Percentiles rank a stretch among this genome's conserved stretches.
phyloP scores from a whole-genome alignment of 495 filamentous ascomycete genomes.

The Neurospora sp. region DNA sequence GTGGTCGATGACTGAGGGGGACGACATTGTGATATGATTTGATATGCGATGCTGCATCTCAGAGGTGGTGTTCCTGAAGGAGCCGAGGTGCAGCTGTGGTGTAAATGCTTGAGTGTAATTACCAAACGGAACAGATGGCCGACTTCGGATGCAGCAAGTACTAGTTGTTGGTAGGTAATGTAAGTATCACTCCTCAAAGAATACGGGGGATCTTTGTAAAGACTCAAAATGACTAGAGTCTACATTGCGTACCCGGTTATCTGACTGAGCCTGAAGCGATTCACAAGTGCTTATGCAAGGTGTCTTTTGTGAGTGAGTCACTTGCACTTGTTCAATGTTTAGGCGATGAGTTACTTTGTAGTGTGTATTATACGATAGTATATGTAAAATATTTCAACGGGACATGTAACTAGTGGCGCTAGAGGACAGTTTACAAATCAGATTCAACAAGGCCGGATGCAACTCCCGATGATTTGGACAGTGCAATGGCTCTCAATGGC shows the following conservation, averaged over 20 bases:
- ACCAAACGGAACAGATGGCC: not conserved
- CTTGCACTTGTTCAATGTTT: not conserved
- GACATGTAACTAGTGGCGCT: not conserved
- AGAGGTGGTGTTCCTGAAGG: not conserved
- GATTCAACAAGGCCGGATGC: not conserved
- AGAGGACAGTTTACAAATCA: not conserved
- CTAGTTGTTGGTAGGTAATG: not conserved
- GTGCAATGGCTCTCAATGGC: not conserved
- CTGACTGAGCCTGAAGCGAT: not conserved
- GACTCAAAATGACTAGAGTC: not conserved
- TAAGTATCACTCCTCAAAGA: not conserved
- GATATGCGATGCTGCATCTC: not conserved
- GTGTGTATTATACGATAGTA: not conserved
- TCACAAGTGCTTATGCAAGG: not conserved
- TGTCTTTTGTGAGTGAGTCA: not conserved
- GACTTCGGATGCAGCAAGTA: not conserved
- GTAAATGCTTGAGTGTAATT: not conserved
- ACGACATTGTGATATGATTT: constrained; percentile 28
- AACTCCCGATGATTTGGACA: not conserved
- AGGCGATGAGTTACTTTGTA: not conserved
- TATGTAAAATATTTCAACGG: not conserved
- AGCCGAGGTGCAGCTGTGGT: not conserved
- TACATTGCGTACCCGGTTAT: not conserved
- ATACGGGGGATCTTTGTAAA: not conserved
- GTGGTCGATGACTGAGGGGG: constrained; percentile 61